phyloP scores from a whole-genome alignment of 768 basidiomycete species.

The Cystobasidium ongulense region DNA sequence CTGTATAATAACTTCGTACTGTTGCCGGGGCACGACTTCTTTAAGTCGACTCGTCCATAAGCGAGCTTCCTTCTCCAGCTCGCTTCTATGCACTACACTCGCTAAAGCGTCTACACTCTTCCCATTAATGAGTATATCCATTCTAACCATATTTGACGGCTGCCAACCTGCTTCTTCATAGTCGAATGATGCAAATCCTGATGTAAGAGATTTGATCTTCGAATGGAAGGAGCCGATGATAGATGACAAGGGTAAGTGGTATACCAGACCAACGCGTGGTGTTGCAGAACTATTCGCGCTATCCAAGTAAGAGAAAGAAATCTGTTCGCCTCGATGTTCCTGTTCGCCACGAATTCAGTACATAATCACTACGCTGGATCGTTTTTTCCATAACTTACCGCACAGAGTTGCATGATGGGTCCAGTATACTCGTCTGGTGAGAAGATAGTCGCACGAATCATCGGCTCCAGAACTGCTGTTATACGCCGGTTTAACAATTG shows the following conservation, averaged over 20 bases:
- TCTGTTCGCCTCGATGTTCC: constrained; percentile 68
- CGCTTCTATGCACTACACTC: constrained; percentile 76
- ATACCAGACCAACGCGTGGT: constrained; percentile 59
- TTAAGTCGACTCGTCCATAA: constrained; percentile 87
- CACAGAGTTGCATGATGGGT: constrained; percentile 91
- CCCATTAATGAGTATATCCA: constrained; percentile 79
- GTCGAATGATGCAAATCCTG: constrained; percentile 88
- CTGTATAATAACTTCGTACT: constrained; percentile 75
- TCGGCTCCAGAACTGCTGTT: constrained; percentile 76
- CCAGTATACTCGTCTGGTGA: constrained; percentile 92
- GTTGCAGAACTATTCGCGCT: constrained; percentile 32
- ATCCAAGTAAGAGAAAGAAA: constrained; percentile 70
- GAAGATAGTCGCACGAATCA: constrained; percentile 87
- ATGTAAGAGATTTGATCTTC: constrained; percentile 82
- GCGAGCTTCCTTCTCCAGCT: constrained; percentile 63
- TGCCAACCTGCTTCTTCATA: constrained; percentile 87
- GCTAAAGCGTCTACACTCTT: constrained; percentile 89
- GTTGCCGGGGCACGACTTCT: constrained; percentile 77
- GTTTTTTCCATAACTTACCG: constrained; percentile 38
- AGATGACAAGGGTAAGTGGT: constrained; percentile 76
- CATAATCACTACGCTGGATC: background rate
- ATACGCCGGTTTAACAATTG: constrained; percentile 55
- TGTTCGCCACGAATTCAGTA: background rate
- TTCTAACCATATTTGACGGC: constrained; percentile 50
- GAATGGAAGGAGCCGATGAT: constrained; percentile 95